A percentile compares a stretch with the other conserved stretches of the same genome.
Conservation (phyloP, 345 rosid genomes). For the Eucalyptus tenuipes region DNA sequence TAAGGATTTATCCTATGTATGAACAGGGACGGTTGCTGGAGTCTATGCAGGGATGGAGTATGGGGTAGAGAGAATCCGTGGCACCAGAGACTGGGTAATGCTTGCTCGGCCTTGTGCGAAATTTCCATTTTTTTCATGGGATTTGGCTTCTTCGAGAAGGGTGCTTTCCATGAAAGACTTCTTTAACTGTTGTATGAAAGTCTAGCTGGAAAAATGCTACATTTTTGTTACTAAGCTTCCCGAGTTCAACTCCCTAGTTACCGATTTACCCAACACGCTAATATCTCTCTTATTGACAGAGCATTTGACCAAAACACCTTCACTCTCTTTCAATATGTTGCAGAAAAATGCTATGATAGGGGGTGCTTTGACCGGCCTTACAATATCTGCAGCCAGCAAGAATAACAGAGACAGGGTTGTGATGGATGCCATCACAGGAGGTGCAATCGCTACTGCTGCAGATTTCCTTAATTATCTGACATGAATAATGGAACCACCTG, state of each 20-base stretch:
- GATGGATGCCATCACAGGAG: constrained; percentile 60
- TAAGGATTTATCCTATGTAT: not conserved
- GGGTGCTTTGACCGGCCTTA: constrained; percentile 70
- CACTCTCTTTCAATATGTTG: not conserved
- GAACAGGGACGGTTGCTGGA: constrained; percentile 58
- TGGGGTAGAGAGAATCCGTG: constrained; percentile 62
- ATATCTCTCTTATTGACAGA: not conserved
- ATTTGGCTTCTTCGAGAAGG: not conserved
- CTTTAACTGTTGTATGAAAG: not conserved
- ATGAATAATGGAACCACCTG: not conserved
- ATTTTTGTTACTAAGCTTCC: not conserved
- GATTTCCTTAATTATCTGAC: constrained; percentile 44
- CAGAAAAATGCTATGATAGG: constrained; percentile 93
- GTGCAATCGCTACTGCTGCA: constrained; percentile 80
- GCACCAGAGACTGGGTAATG: constrained; percentile 61
- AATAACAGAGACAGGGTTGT: constrained; percentile 39
- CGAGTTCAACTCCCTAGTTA: not conserved
- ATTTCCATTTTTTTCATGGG: not conserved
- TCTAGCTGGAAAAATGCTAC: not conserved
- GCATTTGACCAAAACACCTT: not conserved
- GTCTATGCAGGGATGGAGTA: constrained; percentile 67
- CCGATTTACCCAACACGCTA: not conserved
- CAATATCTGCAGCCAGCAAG: constrained; percentile 42
- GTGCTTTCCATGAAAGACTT: not conserved
- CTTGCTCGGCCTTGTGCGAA: not conserved